Evolutionary conservation across 2,329 filamentous ascomycete species (phyloP).

Genomic region (Hypoxylon sp.): DNA sequence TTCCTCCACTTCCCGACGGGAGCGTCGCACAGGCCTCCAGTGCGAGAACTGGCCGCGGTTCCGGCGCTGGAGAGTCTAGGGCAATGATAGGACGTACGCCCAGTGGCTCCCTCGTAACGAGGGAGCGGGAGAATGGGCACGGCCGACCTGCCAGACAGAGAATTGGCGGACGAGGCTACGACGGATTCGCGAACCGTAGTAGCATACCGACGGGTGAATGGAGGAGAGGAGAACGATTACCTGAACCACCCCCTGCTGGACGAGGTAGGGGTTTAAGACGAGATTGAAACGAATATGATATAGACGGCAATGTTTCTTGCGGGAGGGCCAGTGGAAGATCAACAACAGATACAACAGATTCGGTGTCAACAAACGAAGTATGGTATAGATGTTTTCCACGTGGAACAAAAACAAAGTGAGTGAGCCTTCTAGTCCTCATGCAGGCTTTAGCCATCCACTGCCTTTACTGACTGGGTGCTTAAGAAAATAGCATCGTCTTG

Average conservation of each 20-base stretch:
- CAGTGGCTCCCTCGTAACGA: conserved; percentile 42
- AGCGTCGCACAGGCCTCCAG: conserved; percentile 75
- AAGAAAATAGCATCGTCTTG: conserved; percentile 9
- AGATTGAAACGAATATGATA: conserved; percentile 48
- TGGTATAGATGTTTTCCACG: conserved; percentile 14
- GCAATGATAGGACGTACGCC: conserved; percentile 45
- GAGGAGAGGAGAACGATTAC: conserved; percentile 74
- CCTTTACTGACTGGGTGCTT: conserved; percentile 8
- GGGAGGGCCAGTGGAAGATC: not conserved
- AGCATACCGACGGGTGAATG: conserved; percentile 71
- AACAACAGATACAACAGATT: not conserved
- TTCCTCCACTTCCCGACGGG: conserved; percentile 81
- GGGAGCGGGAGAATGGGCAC: conserved; percentile 61
- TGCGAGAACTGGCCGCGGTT: conserved; percentile 60
- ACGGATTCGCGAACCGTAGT: conserved; percentile 55
- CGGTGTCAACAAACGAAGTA: conserved; percentile 20
- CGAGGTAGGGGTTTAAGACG: conserved; percentile 63
- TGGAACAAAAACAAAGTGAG: conserved; percentile 31
- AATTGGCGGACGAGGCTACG: conserved; percentile 53
- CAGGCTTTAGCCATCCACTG: not conserved
- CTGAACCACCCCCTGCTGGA: conserved; percentile 59
- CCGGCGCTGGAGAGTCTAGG: conserved; percentile 56
- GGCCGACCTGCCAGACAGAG: conserved; percentile 53
- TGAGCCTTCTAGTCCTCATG: conserved; percentile 1
- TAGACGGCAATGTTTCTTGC: not conserved